Evolutionary conservation across 177 flowering plant genomes (phyloP).

Genomic region (Telopea speciosissima): DNA sequence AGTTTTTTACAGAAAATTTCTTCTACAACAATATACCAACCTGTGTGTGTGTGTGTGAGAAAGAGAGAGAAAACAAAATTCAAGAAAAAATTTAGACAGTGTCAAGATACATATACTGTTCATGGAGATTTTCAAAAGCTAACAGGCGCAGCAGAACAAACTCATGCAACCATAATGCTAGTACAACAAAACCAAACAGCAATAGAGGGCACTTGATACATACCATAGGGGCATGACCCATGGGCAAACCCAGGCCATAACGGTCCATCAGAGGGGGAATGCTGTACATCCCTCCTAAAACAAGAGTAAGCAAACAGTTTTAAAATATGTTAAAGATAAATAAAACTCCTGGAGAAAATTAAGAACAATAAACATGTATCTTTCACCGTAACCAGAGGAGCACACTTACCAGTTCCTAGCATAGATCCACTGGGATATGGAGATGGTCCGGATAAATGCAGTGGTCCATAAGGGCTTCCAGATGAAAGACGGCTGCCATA

Average conservation of each 20-base stretch:
- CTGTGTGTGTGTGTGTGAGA: too few relatives aligned
- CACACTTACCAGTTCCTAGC: conserved; percentile 53
- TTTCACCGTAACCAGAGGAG: neutral
- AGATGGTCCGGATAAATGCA: conserved; percentile 67
- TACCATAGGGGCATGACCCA: conserved; percentile 75
- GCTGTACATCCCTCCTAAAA: conserved; percentile 73
- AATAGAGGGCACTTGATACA: conserved; percentile 9
- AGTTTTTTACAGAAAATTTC: neutral
- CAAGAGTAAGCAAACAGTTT: neutral
- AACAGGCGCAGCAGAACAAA: too few relatives aligned
- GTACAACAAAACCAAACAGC: neutral
- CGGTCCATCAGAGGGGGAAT: conserved; percentile 82
- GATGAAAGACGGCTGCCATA: conserved; percentile 67
- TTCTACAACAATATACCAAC: too few relatives aligned
- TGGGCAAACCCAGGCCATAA: conserved; percentile 73
- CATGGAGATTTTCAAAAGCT: too few relatives aligned
- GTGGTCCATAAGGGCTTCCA: conserved; percentile 75
- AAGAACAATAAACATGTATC: neutral
- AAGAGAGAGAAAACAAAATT: neutral
- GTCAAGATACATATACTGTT: too few relatives aligned
- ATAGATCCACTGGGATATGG: conserved; percentile 74
- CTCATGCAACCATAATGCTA: too few relatives aligned
- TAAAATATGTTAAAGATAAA: too few relatives aligned
- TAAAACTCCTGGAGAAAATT: neutral
- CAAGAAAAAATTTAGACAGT: too few relatives aligned